These are phyloP conservation scores for Phytophthora cryptogea DNA, from an alignment of 352 stramenopile genomes.

Conservation along the genomic window DNA sequence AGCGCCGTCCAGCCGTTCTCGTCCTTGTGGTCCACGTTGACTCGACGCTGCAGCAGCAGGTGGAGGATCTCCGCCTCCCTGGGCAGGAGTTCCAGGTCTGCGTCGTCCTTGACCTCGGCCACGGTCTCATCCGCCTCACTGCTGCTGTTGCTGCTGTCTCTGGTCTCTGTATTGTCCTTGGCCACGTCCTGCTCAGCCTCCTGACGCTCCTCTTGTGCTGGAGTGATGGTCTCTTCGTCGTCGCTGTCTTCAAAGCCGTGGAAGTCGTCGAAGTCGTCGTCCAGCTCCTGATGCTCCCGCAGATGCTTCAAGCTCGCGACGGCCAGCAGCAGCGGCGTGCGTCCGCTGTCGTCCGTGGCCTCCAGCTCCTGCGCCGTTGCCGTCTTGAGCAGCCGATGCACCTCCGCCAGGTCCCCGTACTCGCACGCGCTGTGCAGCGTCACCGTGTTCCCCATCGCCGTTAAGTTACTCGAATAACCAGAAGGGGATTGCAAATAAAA, in stretches of 20 bases:
- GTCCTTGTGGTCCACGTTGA: conserved; percentile 82
- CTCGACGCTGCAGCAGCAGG: conserved; percentile 66
- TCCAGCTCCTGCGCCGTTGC: conserved; percentile 72
- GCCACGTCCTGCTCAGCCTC: conserved; percentile 7
- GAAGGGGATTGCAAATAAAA: conserved; percentile 13
- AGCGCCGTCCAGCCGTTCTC: conserved; percentile 86
- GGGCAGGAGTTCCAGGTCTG: conserved; percentile 58
- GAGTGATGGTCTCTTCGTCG: conserved; percentile 16
- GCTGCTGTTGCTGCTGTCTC: conserved; percentile 18
- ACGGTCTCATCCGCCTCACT: conserved; percentile 38
- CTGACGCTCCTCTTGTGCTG: neutral
- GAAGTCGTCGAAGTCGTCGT: conserved; percentile 50
- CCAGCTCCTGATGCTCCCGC: conserved; percentile 44
- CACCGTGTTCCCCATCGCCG: conserved; percentile 78
- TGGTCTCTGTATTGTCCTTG: conserved; percentile 7
- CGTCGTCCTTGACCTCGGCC: conserved; percentile 54
- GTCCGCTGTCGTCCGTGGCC: conserved; percentile 67
- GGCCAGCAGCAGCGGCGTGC: conserved; percentile 79
- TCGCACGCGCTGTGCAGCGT: conserved; percentile 85
- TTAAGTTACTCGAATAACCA: conserved; percentile 4
- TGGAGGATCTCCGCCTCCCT: conserved; percentile 81
- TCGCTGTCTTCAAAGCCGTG: conserved; percentile 32
- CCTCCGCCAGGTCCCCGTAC: conserved; percentile 63
- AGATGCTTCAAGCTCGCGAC: conserved; percentile 59
- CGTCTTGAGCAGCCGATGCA: conserved; percentile 65